phyloP scores from a whole-genome alignment of 306 rosid genomes.

The Acmispon strigosus region DNA sequence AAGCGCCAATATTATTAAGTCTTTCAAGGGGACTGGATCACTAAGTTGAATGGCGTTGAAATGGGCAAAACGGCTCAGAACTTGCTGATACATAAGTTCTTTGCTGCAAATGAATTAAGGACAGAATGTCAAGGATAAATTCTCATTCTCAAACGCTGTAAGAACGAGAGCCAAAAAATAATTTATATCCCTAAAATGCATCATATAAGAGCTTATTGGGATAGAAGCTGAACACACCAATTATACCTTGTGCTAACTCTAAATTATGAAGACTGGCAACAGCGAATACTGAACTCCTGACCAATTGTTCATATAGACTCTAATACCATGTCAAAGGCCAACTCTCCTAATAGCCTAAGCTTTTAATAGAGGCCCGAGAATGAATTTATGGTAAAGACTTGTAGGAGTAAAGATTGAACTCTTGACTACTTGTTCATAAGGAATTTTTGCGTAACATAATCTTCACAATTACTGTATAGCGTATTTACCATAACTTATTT shows the following conservation, averaged over 20 bases:
- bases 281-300: neutral
- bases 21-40: slow-evolving; percentile 69
- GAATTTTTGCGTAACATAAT: too few relatives aligned
- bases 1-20: slow-evolving; percentile 72
- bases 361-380: neutral
- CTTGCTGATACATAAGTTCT: slow-evolving; percentile 99
- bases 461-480: too few relatives aligned
- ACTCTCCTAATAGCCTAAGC: neutral
- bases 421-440: too few relatives aligned
- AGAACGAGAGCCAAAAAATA: neutral
- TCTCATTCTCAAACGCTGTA: neutral
- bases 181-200: neutral
- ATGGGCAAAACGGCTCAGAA: slow-evolving; percentile 69
- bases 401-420: too few relatives aligned
- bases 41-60: slow-evolving; percentile 83
- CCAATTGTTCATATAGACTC: neutral
- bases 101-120: slow-evolving; percentile 50
- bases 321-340: neutral
- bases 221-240: neutral
- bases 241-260: neutral
- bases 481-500: too few relatives aligned
- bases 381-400: neutral
- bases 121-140: slow-evolving; percentile 4
- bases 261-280: neutral
- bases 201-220: neutral